phyloP scores from a whole-genome alignment of 2,329 filamentous ascomycete genomes.

The Fusarium pseudoanthophilum region DNA sequence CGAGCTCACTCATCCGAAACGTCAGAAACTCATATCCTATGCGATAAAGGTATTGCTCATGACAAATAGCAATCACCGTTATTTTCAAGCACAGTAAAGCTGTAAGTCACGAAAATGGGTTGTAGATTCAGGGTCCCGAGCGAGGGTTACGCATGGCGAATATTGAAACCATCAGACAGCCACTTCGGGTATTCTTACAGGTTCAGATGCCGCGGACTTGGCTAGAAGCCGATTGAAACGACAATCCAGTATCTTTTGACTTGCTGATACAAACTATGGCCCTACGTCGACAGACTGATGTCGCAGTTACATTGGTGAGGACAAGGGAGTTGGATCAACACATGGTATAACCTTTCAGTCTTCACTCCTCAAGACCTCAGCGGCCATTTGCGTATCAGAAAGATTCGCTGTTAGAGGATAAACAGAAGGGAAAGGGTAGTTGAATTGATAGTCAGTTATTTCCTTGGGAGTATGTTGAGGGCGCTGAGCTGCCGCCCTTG shows the following conservation, averaged over 20 bases:
- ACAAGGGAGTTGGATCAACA: not conserved
- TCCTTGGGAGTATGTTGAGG: too few relatives aligned
- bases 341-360: not conserved
- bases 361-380: not conserved
- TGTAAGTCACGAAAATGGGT: not conserved
- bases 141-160: slow-evolving; percentile 14
- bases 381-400: too few relatives aligned
- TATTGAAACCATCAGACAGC: not conserved
- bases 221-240: not conserved
- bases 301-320: not conserved
- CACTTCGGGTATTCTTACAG: slow-evolving; percentile 1
- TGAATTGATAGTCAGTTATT: not conserved
- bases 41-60: not conserved
- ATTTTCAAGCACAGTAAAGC: not conserved
- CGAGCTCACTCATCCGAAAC: slow-evolving; percentile 7
- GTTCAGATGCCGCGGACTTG: not conserved
- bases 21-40: not conserved
- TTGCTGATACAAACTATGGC: not conserved
- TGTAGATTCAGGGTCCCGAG: slow-evolving; percentile 17
- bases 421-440: not conserved
- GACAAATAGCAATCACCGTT: not conserved
- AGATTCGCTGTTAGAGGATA: not conserved
- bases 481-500: slow-evolving; percentile 1
- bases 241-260: not conserved
- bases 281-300: not conserved